A percentile compares a stretch with the other conserved stretches of the same genome.
These are phyloP conservation scores for Coemansia reversa DNA, from an alignment of 192 early-diverging fungal genomes.

Conservation along the genomic window DNA sequence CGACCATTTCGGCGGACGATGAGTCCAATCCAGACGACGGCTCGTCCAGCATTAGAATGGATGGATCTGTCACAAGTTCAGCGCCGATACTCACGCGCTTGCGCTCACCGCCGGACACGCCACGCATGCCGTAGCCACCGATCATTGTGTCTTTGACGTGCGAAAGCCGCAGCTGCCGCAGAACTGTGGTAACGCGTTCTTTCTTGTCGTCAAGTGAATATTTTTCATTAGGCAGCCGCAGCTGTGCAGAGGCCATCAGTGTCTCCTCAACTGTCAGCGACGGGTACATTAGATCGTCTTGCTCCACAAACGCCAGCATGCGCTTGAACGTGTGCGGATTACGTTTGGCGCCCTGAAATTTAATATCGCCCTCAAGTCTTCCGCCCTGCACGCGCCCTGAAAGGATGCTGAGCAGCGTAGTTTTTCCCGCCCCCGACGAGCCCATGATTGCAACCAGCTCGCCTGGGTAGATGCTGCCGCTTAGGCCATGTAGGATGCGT, in stretches of 20 bases:
- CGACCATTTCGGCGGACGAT: slow-evolving; percentile 58
- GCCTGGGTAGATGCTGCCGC: slow-evolving; percentile 66
- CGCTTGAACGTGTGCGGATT: slow-evolving; percentile 38
- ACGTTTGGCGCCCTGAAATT: slow-evolving; percentile 49
- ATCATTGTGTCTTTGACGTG: slow-evolving; percentile 56
- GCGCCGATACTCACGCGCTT: no score
- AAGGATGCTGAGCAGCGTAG: slow-evolving; percentile 73
- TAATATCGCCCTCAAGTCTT: slow-evolving; percentile 49
- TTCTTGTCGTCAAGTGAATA: slow-evolving; percentile 52
- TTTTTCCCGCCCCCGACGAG: slow-evolving; percentile 84
- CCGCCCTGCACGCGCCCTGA: slow-evolving; percentile 62
- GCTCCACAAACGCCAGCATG: slow-evolving; percentile 47
- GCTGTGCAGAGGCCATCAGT: slow-evolving; percentile 60
- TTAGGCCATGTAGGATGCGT: slow-evolving; percentile 62
- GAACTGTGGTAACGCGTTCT: slow-evolving; percentile 60
- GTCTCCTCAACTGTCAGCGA: slow-evolving; percentile 72
- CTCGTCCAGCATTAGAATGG: slow-evolving; percentile 53
- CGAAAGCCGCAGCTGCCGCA: slow-evolving; percentile 62
- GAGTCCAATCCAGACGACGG: slow-evolving; percentile 65
- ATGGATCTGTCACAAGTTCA: no score
- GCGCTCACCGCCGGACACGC: no score
- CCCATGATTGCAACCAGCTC: slow-evolving; percentile 88
- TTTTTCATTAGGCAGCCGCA: slow-evolving; percentile 60
- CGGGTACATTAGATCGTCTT: slow-evolving; percentile 51
- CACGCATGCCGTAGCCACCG: slow-evolving; percentile 37